Conservation (phyloP, 2,329 filamentous ascomycete species). For the Fusarium paranaense region DNA sequence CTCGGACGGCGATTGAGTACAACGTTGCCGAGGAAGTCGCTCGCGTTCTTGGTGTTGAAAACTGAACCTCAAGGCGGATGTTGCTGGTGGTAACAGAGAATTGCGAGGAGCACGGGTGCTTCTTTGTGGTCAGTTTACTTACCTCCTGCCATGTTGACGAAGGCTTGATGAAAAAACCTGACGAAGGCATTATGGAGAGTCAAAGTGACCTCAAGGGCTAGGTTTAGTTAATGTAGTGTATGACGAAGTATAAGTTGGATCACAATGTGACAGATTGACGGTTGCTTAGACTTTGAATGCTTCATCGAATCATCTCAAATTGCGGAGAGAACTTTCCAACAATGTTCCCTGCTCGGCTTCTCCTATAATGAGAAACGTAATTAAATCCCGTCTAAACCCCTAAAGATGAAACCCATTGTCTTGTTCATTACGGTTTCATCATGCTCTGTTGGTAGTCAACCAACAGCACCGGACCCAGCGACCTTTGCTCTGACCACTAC, state of each 20-base stretch:
- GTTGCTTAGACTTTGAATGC: background rate
- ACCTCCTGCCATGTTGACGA: background rate
- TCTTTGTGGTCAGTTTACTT: background rate
- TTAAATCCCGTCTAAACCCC: background rate
- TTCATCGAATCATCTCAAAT: background rate
- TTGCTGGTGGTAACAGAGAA: background rate
- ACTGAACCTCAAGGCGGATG: background rate
- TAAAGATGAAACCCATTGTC: background rate
- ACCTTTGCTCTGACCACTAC: background rate
- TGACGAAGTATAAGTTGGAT: background rate
- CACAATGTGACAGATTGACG: background rate
- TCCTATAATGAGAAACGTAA: background rate
- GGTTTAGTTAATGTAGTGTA: background rate
- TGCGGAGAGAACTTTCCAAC: background rate
- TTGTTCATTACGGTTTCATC: background rate
- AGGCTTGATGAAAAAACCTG: background rate
- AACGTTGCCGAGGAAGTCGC: constrained; percentile 6
- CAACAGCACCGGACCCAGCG: background rate
- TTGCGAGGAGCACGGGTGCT: background rate
- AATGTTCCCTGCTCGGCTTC: background rate
- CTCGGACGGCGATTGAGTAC: constrained; percentile 6
- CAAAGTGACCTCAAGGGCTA: background rate
- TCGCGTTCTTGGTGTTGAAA: background rate
- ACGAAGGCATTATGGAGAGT: background rate
- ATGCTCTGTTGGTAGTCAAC: background rate